Percentiles rank a stretch among this genome's conserved stretches.
Evolutionary conservation across 228 moss, liverwort and hornwort species (phyloP).

Genomic region (Sphagnum fallax): DNA sequence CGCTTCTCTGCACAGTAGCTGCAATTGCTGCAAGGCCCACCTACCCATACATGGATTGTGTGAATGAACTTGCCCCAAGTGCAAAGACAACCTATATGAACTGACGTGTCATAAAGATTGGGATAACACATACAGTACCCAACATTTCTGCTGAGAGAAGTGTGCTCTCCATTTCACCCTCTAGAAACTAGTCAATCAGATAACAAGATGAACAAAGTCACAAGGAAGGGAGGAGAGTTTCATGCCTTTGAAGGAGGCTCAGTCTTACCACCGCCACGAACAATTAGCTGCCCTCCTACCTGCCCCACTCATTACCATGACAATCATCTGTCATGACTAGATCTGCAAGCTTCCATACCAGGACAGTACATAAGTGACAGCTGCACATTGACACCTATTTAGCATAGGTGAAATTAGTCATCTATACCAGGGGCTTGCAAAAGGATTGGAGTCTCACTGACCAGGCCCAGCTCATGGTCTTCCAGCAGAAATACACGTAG

Average conservation of each 20-base stretch:
- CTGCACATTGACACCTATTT: too few relatives aligned
- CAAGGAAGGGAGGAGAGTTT: background rate
- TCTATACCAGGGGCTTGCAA: too few relatives aligned
- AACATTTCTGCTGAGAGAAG: too few relatives aligned
- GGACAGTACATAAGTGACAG: too few relatives aligned
- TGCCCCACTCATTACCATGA: conserved; percentile 1
- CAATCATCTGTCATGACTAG: background rate
- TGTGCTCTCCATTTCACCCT: too few relatives aligned
- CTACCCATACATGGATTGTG: conserved; percentile 4
- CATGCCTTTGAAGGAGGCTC: conserved; percentile 21
- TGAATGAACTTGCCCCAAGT: background rate
- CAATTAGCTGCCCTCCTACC: conserved; percentile 30
- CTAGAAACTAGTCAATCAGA: background rate
- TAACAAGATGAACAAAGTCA: background rate
- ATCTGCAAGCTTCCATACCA: background rate
- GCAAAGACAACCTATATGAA: too few relatives aligned
- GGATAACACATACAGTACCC: too few relatives aligned
- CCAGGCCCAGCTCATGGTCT: conserved; percentile 36
- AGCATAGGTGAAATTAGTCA: too few relatives aligned
- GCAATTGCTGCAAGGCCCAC: conserved; percentile 23
- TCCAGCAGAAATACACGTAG: conserved; percentile 23
- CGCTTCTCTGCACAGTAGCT: conserved; percentile 28
- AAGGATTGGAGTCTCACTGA: background rate
- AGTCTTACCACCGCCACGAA: conserved; percentile 20
- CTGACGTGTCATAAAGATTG: too few relatives aligned